Percentiles rank a stretch among this genome's conserved stretches.
phyloP scores from a whole-genome alignment of 768 basidiomycete genomes.

The Trichaptum fuscoviolaceum region DNA sequence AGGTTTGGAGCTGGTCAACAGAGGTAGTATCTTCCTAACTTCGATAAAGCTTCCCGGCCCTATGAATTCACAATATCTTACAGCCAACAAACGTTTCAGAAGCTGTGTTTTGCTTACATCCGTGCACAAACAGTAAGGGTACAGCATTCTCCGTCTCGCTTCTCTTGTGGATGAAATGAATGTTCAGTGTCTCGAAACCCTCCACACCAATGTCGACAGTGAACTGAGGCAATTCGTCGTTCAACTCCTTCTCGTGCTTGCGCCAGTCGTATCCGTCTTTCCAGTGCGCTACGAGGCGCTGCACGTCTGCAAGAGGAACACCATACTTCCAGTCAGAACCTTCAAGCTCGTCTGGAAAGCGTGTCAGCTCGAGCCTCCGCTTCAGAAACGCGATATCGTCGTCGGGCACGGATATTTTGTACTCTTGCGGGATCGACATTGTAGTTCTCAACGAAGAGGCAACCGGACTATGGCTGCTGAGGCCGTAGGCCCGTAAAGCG shows the following conservation, averaged over 20 bases:
- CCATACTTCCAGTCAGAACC: constrained; percentile 49
- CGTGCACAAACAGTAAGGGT: constrained; percentile 57
- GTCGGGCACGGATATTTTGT: constrained; percentile 44
- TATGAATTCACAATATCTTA: constrained; percentile 16
- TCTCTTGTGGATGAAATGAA: constrained; percentile 56
- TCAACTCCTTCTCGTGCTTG: constrained; percentile 44
- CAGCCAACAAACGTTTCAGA: neutral
- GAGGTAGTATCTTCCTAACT: constrained; percentile 49
- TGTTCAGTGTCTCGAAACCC: constrained; percentile 40
- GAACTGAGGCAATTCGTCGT: constrained; percentile 50
- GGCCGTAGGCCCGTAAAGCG: too few species aligned
- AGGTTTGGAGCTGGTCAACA: constrained; percentile 36
- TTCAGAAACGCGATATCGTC: constrained; percentile 33
- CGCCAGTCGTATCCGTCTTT: constrained; percentile 52
- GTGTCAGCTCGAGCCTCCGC: constrained; percentile 41
- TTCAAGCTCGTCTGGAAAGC: constrained; percentile 56
- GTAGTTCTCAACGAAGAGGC: too few species aligned
- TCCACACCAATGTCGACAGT: constrained; percentile 45
- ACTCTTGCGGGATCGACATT: constrained; percentile 23
- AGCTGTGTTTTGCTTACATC: constrained; percentile 34
- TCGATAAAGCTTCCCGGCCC: constrained; percentile 63
- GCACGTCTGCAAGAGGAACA: constrained; percentile 41
- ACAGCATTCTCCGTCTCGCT: constrained; percentile 39
- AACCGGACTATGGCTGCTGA: too few species aligned
- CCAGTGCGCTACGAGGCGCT: constrained; percentile 46